Conservation (phyloP, 2,329 filamentous ascomycete genomes). For the Epichloe festucae region DNA sequence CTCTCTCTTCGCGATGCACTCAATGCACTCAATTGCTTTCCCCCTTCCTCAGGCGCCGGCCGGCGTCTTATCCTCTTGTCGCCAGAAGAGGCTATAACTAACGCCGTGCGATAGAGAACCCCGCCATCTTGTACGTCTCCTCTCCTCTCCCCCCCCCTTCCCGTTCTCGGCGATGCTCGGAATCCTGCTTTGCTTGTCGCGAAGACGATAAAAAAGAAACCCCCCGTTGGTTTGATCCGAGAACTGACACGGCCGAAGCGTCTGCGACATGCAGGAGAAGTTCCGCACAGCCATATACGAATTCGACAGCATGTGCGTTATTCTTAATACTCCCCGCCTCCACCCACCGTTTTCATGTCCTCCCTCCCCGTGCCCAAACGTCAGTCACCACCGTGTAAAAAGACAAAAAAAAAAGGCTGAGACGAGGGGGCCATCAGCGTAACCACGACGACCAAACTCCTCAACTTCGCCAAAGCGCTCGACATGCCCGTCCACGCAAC, state of each 20-base stretch:
- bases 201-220: neutral
- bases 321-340: too few species aligned
- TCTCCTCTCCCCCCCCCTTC: neutral
- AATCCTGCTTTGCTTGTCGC: neutral
- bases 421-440: conserved; percentile 32
- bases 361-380: too few species aligned
- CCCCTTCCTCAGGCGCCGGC: too few species aligned
- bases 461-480: conserved; percentile 50
- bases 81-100: neutral
- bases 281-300: conserved; percentile 75
- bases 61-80: too few species aligned
- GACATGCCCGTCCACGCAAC: conserved; percentile 72
- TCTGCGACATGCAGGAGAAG: conserved; percentile 92
- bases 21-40: neutral
- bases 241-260: conserved; percentile 33
- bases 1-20: neutral
- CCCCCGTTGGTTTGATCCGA: neutral
- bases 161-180: neutral
- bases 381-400: neutral
- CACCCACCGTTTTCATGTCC: too few species aligned
- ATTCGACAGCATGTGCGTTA: conserved; percentile 62
- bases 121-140: conserved; percentile 35
- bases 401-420: neutral
- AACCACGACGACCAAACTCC: conserved; percentile 54
- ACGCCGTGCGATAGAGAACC: conserved; percentile 26